A percentile compares a stretch with the other conserved stretches of the same genome.
These are phyloP conservation scores for Flaveria linearis DNA, from an alignment of 129 eudicot genomes.

Conservation along the genomic window DNA sequence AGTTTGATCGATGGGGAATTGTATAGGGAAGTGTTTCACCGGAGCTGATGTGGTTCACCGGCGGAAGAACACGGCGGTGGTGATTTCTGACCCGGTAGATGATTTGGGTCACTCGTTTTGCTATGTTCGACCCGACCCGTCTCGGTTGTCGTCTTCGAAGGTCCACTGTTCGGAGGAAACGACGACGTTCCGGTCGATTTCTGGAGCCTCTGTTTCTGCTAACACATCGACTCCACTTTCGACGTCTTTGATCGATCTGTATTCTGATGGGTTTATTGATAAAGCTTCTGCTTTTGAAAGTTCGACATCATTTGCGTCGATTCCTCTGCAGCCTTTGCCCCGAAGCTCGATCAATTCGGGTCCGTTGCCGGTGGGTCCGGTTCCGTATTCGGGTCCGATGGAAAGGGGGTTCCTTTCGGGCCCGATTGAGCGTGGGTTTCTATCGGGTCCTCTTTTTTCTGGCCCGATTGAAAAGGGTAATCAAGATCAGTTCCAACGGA, in stretches of 20 bases:
- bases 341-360: slow-evolving; percentile 55
- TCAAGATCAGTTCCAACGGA: slow-evolving; percentile 62
- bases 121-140: slow-evolving; percentile 76
- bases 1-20: slow-evolving; percentile 67
- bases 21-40: slow-evolving; percentile 87
- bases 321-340: slow-evolving; percentile 79
- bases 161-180: slow-evolving; percentile 75
- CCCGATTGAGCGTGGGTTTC: slow-evolving; percentile 80
- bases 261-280: slow-evolving; percentile 49
- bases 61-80: slow-evolving; percentile 48
- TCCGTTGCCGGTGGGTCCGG: slow-evolving; percentile 48
- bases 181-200: slow-evolving; percentile 75
- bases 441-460: slow-evolving; percentile 79
- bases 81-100: slow-evolving; percentile 65
- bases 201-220: slow-evolving; percentile 97
- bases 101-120: slow-evolving; percentile 97
- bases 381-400: slow-evolving; percentile 54
- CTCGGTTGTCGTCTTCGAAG: slow-evolving; percentile 61
- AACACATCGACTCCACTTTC: slow-evolving; percentile 94
- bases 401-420: slow-evolving; percentile 80
- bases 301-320: slow-evolving; percentile 82
- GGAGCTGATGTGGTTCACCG: slow-evolving; percentile 52
- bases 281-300: slow-evolving; percentile 79
- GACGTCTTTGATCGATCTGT: slow-evolving; percentile 60
- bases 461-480: slow-evolving; percentile 72